Evolutionary conservation across 768 basidiomycete species (phyloP).

Genomic region (Macrolepiota fuliginosa): DNA sequence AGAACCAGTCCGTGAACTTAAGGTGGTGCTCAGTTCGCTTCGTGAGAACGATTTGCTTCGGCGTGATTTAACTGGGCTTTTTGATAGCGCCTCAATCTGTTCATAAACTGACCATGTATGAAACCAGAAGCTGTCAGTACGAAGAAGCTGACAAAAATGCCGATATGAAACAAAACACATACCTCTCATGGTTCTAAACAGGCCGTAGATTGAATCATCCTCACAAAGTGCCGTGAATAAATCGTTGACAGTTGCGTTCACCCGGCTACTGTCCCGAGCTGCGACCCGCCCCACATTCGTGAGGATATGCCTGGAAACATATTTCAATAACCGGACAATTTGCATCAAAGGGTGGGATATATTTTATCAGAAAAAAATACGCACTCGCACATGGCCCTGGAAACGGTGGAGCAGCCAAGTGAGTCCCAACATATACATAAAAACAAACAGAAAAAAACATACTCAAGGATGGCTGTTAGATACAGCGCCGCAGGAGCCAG

Average conservation of each 20-base stretch:
- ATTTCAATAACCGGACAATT: conserved; percentile 5
- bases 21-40: conserved; percentile 38
- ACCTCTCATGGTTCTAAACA: conserved; percentile 90
- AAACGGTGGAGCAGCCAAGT: conserved; percentile 23
- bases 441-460: conserved; percentile 35
- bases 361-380: conserved; percentile 29
- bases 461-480: conserved; percentile 93
- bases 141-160: conserved; percentile 19
- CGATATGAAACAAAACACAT: conserved; percentile 29
- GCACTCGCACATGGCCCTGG: conserved; percentile 85
- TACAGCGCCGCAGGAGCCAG: conserved; percentile 85
- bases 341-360: background rate
- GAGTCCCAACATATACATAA: conserved; percentile 16
- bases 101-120: conserved; percentile 55
- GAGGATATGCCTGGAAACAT: conserved; percentile 66
- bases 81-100: conserved; percentile 71
- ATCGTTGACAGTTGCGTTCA: conserved; percentile 74
- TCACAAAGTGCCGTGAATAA: conserved; percentile 88
- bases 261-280: conserved; percentile 80
- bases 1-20: conserved; percentile 43
- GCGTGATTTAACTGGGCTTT: conserved; percentile 46
- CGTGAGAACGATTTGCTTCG: conserved; percentile 71
- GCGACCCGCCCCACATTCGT: conserved; percentile 83
- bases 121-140: conserved; percentile 16
- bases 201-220: conserved; percentile 81